A percentile compares a stretch with the other conserved stretches of the same genome.
These are phyloP conservation scores for Stevia rebaudiana DNA, from an alignment of 140 eudicot species.

Conservation along the genomic window DNA sequence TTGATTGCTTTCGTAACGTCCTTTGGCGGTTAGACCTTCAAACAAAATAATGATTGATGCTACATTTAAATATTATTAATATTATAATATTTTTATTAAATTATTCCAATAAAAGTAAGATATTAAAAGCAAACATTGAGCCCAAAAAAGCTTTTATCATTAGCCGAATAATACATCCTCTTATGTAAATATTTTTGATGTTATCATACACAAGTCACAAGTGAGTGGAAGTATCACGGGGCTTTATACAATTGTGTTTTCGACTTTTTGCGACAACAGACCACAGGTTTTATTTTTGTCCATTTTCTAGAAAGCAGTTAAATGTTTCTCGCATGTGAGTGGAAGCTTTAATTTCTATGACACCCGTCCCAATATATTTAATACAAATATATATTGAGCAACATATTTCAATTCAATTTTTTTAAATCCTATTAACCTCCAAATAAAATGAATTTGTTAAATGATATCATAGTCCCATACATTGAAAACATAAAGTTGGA, in stretches of 20 bases:
- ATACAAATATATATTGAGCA: background rate
- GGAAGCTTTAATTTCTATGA: background rate
- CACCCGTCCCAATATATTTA: background rate
- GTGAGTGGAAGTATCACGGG: slow-evolving; percentile 42
- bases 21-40: slow-evolving; percentile 29
- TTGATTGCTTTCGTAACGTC: slow-evolving; percentile 2
- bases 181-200: background rate
- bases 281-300: slow-evolving; percentile 26
- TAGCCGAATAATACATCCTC: background rate
- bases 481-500: too few species aligned
- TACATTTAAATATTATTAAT: background rate
- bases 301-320: slow-evolving; percentile 1
- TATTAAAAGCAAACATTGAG: background rate
- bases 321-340: slow-evolving; percentile 3
- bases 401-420: too few species aligned
- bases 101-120: background rate
- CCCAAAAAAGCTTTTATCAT: background rate
- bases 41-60: background rate
- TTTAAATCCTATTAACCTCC: too few species aligned
- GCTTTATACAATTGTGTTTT: slow-evolving; percentile 7
- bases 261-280: slow-evolving; percentile 24
- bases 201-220: slow-evolving; percentile 12
- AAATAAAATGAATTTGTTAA: too few species aligned
- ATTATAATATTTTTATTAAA: background rate
- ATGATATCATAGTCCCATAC: too few species aligned